Evolutionary conservation across 2,329 filamentous ascomycete genomes (phyloP).

Genomic region (Clonostachys byssicola): DNA sequence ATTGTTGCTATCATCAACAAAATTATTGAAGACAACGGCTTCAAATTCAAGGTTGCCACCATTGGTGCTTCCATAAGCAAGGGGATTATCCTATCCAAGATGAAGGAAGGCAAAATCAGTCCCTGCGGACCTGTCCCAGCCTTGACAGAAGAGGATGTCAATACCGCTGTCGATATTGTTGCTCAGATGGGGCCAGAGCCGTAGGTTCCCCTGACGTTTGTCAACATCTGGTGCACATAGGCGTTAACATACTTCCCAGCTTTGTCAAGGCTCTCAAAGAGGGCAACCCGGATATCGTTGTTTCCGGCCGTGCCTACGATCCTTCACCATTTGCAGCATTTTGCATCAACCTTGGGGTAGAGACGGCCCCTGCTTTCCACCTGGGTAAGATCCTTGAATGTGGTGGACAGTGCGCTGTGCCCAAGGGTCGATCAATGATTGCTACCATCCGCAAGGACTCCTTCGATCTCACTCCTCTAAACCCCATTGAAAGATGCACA

Average conservation of each 20-base stretch:
- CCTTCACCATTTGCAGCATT: conserved; percentile 32
- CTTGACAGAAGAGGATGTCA: conserved; percentile 11
- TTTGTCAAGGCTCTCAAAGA: conserved; percentile 8
- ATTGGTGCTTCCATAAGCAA: conserved; percentile 25
- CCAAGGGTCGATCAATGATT: conserved; percentile 34
- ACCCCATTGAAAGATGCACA: conserved; percentile 33
- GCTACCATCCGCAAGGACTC: conserved; percentile 32
- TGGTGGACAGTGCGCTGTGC: conserved; percentile 37
- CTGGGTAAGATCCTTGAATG: conserved; percentile 54
- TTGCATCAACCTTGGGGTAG: conserved; percentile 19
- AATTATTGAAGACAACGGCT: conserved; percentile 17
- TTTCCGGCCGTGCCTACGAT: conserved; percentile 29
- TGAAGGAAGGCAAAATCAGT: conserved; percentile 13
- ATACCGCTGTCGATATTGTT: conserved; percentile 11
- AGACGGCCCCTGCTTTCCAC: conserved; percentile 30
- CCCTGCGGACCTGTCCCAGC: conserved; percentile 27
- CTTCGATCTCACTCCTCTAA: conserved; percentile 40
- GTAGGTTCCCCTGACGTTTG: conserved; percentile 3
- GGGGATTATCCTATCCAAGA: conserved; percentile 15
- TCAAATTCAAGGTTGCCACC: conserved; percentile 19
- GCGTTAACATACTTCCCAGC: no score
- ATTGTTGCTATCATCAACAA: conserved; percentile 29
- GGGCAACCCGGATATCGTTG: conserved; percentile 17
- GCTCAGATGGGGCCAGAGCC: conserved; percentile 14
- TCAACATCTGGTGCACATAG: conserved; percentile 5